A percentile compares a stretch with the other conserved stretches of the same genome.
Evolutionary conservation across 331 rosid species (phyloP).

Genomic region (Pyracantha coccinea): DNA sequence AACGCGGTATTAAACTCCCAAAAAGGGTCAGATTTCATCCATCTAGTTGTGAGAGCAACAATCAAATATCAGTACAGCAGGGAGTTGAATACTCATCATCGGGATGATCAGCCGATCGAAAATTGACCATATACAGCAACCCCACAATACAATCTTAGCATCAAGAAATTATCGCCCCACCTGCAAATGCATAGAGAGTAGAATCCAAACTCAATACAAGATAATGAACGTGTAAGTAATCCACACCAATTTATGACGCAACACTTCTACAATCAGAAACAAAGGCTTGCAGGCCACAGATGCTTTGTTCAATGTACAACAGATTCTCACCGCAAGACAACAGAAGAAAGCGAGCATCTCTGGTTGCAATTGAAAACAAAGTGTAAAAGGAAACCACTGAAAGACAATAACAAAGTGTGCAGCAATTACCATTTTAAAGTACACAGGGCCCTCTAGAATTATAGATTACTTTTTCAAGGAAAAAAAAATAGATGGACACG

Average conservation of each 20-base stretch:
- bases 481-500: background rate
- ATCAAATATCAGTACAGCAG: background rate
- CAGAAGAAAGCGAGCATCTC: background rate
- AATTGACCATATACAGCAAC: conserved; percentile 11
- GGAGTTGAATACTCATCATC: conserved; percentile 11
- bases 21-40: conserved; percentile 14
- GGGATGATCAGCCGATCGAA: conserved; percentile 15
- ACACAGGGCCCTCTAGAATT: background rate
- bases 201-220: background rate
- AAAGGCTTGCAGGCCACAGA: background rate
- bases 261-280: background rate
- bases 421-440: background rate
- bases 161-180: conserved; percentile 10
- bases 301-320: background rate
- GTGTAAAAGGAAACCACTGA: background rate
- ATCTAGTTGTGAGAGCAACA: conserved; percentile 1
- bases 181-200: conserved; percentile 1
- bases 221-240: background rate
- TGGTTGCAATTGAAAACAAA: background rate
- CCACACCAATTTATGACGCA: background rate
- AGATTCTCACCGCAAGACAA: background rate
- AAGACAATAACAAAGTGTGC: background rate
- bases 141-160: conserved; percentile 1
- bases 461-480: background rate
- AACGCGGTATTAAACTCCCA: background rate